phyloP scores from a whole-genome alignment of 2,329 filamentous ascomycete genomes.

The Colletotrichum australisinense region DNA sequence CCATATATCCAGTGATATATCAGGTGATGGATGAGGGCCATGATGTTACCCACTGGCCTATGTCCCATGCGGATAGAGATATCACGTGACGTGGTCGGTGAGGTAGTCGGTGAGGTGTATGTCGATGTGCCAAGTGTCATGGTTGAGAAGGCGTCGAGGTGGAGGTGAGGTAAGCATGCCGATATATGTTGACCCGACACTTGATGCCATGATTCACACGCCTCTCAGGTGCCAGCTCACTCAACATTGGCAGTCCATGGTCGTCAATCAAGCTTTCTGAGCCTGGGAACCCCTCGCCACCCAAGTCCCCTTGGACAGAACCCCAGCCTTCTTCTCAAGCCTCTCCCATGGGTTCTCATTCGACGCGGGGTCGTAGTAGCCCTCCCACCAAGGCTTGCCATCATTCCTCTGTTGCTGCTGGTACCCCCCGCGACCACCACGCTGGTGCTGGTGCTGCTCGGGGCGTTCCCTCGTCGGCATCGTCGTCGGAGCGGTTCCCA shows the following conservation, averaged over 20 bases:
- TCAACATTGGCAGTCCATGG: not conserved
- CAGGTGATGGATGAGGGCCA: slow-evolving; percentile 32
- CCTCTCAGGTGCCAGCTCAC: not conserved
- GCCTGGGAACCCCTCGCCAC: slow-evolving; percentile 36
- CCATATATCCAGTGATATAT: slow-evolving; percentile 5
- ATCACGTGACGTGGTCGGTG: slow-evolving; percentile 22
- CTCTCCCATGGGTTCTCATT: slow-evolving; percentile 79
- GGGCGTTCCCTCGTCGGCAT: slow-evolving; percentile 19
- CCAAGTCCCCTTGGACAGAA: slow-evolving; percentile 60
- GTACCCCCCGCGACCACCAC: not conserved
- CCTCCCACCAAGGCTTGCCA: slow-evolving; percentile 66
- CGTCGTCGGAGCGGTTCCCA: slow-evolving; percentile 12
- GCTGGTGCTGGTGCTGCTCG: not conserved
- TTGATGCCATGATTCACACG: no score
- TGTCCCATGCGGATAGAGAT: not conserved
- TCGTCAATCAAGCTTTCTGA: not conserved
- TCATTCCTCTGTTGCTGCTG: slow-evolving; percentile 9
- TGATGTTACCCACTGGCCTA: not conserved
- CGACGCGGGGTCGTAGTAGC: slow-evolving; percentile 76
- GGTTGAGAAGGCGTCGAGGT: not conserved
- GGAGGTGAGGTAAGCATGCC: no score
- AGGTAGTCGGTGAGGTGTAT: not conserved
- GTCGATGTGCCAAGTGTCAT: not conserved
- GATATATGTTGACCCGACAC: not conserved
- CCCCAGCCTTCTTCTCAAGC: slow-evolving; percentile 60